These are phyloP conservation scores for Elaeis oleifera DNA, from an alignment of 202 grass and related monocot genomes.

Conservation along the genomic window DNA sequence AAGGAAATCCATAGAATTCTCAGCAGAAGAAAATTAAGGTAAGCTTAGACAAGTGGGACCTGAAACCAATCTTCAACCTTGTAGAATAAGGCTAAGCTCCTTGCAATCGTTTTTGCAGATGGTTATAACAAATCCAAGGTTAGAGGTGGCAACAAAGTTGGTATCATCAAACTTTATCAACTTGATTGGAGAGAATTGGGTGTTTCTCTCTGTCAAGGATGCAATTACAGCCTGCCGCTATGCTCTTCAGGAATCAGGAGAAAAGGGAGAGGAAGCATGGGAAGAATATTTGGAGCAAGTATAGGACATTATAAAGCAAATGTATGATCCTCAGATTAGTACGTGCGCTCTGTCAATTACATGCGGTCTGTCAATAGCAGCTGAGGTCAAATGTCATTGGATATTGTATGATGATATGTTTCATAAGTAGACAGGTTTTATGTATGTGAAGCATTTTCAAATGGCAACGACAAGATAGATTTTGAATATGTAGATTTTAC, in stretches of 20 bases:
- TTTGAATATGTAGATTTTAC: no score
- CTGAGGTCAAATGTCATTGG: no score
- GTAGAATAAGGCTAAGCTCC: neutral
- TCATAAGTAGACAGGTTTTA: no score
- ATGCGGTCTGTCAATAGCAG: no score
- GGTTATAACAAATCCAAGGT: conserved; percentile 53
- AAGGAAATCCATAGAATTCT: conserved; percentile 53
- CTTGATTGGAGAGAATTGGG: conserved; percentile 49
- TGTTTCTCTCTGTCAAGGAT: conserved; percentile 68
- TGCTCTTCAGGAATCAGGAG: conserved; percentile 39
- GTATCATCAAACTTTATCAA: conserved; percentile 40
- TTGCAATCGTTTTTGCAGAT: conserved; percentile 35
- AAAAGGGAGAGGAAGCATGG: conserved; percentile 44
- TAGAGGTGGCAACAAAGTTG: conserved; percentile 63
- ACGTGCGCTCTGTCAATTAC: no score
- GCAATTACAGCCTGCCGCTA: conserved; percentile 55
- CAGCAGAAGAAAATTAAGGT: conserved; percentile 54
- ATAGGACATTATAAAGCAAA: no score
- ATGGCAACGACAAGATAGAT: no score
- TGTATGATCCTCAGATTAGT: no score
- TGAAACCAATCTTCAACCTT: neutral
- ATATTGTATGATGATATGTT: no score
- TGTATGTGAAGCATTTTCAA: no score
- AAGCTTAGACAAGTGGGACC: neutral
- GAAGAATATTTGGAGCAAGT: no score